Conservation (phyloP, 139 green algal species). For the Chlamydomonas incerta region DNA sequence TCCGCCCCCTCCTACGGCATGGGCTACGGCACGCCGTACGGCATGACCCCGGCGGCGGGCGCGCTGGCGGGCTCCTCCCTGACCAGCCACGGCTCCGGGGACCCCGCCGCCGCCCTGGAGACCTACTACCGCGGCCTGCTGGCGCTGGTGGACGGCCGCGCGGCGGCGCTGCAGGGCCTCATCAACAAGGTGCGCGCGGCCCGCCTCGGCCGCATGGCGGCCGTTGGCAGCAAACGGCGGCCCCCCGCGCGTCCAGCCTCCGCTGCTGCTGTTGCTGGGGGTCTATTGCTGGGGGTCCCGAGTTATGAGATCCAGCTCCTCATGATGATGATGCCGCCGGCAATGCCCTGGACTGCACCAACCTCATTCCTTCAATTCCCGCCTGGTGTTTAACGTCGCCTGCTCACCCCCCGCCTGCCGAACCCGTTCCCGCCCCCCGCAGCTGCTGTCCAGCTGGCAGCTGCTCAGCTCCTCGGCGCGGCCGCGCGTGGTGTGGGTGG, state of each 20-base stretch:
- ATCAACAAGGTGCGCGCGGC: constrained; percentile 21
- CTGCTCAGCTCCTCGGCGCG: constrained; percentile 56
- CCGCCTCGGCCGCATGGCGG: too few relatives aligned
- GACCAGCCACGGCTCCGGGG: too few relatives aligned
- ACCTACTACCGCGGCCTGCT: constrained; percentile 31
- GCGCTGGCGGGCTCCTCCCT: neutral
- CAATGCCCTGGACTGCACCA: too few relatives aligned
- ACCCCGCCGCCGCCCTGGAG: neutral
- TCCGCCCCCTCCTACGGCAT: neutral
- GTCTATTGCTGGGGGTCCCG: too few relatives aligned
- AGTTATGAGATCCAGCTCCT: too few relatives aligned
- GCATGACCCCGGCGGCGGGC: constrained; percentile 5
- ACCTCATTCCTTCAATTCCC: too few relatives aligned
- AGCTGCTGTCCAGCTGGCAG: constrained; percentile 67
- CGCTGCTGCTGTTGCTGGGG: too few relatives aligned
- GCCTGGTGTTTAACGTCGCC: too few relatives aligned
- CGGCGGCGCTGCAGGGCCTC: constrained; percentile 13
- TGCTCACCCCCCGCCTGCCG: neutral
- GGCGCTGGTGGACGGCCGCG: constrained; percentile 4
- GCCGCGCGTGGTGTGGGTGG: constrained; percentile 72
- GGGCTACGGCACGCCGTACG: constrained; percentile 36
- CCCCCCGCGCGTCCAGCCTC: too few relatives aligned
- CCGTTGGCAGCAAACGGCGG: too few relatives aligned
- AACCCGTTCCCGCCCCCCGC: neutral
- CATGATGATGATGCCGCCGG: too few relatives aligned